Percentiles rank a stretch among this genome's conserved stretches.
Conservation (phyloP, 768 basidiomycete species). For the Russula griseocarnosa region DNA sequence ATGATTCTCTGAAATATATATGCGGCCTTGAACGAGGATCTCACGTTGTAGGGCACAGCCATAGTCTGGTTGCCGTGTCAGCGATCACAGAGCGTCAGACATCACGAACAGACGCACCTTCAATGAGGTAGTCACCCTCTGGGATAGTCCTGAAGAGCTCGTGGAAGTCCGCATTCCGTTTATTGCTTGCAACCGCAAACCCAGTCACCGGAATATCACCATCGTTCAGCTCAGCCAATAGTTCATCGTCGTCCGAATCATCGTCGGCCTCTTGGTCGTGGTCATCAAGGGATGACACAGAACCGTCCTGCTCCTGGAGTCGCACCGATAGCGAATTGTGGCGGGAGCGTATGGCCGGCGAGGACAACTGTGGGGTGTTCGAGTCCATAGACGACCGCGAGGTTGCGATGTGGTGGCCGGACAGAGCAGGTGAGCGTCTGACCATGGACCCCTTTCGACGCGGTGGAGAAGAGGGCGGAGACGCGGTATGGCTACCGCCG, state of each 20-base stretch:
- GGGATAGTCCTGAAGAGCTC: slow-evolving; percentile 85
- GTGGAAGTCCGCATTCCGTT: slow-evolving; percentile 94
- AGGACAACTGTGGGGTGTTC: slow-evolving; percentile 16
- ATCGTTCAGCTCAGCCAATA: slow-evolving; percentile 44
- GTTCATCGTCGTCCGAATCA: slow-evolving; percentile 34
- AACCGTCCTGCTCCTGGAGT: slow-evolving; percentile 30
- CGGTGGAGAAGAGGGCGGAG: slow-evolving; percentile 7
- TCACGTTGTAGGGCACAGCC: slow-evolving; percentile 96
- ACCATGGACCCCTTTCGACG: slow-evolving; percentile 5
- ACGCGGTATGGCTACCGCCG: neutral
- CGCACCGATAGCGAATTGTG: slow-evolving; percentile 28
- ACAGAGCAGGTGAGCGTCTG: slow-evolving; percentile 22
- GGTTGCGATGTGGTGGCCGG: slow-evolving; percentile 14
- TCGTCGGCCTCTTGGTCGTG: slow-evolving; percentile 33
- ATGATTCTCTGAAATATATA: slow-evolving; percentile 98
- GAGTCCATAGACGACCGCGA: slow-evolving; percentile 28
- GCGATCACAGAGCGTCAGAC: slow-evolving; percentile 7
- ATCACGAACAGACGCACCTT: slow-evolving; percentile 55
- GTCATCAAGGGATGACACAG: slow-evolving; percentile 27
- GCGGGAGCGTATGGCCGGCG: slow-evolving; percentile 29
- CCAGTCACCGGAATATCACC: slow-evolving; percentile 90
- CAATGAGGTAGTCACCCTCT: slow-evolving; percentile 96
- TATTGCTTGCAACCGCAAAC: slow-evolving; percentile 94
- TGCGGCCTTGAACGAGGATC: slow-evolving; percentile 90
- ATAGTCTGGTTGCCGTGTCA: slow-evolving; percentile 62